A percentile compares a stretch with the other conserved stretches of the same genome.
Evolutionary conservation across 2,329 filamentous ascomycete genomes (phyloP).

Genomic region (Cladosporium colombiae): DNA sequence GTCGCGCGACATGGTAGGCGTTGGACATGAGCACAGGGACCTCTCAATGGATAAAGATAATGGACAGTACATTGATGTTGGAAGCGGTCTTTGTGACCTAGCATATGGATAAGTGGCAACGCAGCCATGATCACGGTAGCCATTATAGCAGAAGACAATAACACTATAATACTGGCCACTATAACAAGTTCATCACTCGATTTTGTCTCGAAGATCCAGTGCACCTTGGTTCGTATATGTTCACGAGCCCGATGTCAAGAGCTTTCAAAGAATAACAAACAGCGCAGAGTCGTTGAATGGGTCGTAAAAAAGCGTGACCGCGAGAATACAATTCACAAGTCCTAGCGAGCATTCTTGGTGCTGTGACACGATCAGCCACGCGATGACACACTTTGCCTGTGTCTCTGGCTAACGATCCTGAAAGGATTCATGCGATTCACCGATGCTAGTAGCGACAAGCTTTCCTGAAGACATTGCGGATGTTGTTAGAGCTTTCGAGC

Average conservation of each 20-base stretch:
- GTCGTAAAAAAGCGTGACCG: not conserved
- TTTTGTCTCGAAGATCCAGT: not conserved
- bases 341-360: not conserved
- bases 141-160: not conserved
- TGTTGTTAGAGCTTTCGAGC: not conserved
- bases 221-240: too few species aligned
- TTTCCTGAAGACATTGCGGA: not conserved
- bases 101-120: not conserved
- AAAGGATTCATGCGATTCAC: not conserved
- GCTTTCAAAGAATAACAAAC: not conserved
- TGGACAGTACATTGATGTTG: not conserved
- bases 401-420: not conserved
- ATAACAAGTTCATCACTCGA: not conserved
- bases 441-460: not conserved
- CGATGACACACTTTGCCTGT: not conserved
- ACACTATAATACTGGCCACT: not conserved
- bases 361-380: not conserved
- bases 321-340: not conserved
- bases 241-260: too few species aligned
- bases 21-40: too few species aligned
- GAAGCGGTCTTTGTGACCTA: not conserved
- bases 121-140: too few species aligned
- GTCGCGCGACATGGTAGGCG: not conserved
- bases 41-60: not conserved
- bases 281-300: not conserved